phyloP scores from a whole-genome alignment of 2,329 filamentous ascomycete species.

The Botrytis medusae region DNA sequence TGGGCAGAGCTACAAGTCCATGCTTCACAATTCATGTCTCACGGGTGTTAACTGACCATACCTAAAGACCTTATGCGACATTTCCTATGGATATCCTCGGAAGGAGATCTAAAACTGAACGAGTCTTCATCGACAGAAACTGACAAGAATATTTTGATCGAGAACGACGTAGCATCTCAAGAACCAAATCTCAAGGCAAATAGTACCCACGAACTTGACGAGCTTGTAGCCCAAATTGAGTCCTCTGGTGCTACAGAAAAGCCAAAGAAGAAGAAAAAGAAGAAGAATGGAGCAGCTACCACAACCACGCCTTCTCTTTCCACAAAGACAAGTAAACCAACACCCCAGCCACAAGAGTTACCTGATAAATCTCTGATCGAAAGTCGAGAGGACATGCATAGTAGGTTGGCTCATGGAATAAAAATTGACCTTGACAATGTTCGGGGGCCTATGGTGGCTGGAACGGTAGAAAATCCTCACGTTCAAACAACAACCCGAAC shows the following conservation, averaged over 20 bases:
- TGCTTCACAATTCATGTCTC: background rate
- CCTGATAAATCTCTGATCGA: conserved; percentile 46
- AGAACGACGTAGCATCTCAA: background rate
- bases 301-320: conserved; percentile 23
- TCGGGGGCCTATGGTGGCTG: conserved; percentile 40
- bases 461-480: conserved; percentile 35
- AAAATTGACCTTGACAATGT: conserved; percentile 40
- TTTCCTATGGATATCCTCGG: conserved; percentile 29
- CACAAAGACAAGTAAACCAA: background rate
- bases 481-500: conserved; percentile 40
- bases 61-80: conserved; percentile 26
- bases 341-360: conserved; percentile 28
- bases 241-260: conserved; percentile 21
- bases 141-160: background rate
- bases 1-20: background rate
- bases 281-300: conserved; percentile 36
- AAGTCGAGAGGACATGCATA: conserved; percentile 43
- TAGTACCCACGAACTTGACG: background rate
- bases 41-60: background rate
- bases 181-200: background rate
- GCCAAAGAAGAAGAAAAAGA: conserved; percentile 40
- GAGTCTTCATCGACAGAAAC: background rate
- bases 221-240: background rate
- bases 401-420: conserved; percentile 44
- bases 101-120: background rate